Evolutionary conservation across 768 basidiomycete genomes (phyloP).

Genomic region (Ramaria sp.): DNA sequence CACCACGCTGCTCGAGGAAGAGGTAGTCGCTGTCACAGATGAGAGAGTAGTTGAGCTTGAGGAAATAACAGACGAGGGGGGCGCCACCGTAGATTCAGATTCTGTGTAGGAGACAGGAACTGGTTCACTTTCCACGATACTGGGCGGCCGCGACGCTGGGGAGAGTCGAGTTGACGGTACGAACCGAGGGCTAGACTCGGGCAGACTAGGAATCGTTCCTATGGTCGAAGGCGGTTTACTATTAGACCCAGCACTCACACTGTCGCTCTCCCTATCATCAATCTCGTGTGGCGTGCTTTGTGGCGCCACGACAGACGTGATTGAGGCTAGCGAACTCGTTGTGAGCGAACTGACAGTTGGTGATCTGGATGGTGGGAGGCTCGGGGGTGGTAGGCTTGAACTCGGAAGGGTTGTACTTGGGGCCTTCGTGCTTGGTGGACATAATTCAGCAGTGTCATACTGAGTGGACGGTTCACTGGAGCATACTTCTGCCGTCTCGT

Average conservation of each 20-base stretch:
- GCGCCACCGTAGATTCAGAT: conserved; percentile 23
- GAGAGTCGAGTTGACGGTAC: conserved; percentile 2
- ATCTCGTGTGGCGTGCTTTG: background rate
- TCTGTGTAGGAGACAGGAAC: background rate
- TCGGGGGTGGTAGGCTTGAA: background rate
- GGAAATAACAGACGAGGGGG: conserved; percentile 24
- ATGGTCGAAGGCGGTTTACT: conserved; percentile 4
- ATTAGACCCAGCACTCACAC: background rate
- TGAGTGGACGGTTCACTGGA: conserved; percentile 29
- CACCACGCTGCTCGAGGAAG: background rate
- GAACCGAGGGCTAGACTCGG: background rate
- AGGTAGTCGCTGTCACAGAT: conserved; percentile 5
- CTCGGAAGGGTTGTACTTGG: background rate
- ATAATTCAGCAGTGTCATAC: conserved; percentile 40
- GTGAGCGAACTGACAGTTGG: background rate
- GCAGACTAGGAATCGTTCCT: conserved; percentile 6
- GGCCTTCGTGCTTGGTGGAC: conserved; percentile 13
- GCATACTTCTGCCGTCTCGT: conserved; percentile 10
- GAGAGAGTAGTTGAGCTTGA: conserved; percentile 36
- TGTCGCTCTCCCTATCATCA: background rate
- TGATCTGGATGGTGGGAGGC: background rate
- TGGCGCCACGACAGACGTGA: background rate
- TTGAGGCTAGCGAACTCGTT: background rate
- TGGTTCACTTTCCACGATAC: background rate
- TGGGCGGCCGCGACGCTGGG: background rate